Evolutionary conservation across 108 stramenopile genomes (phyloP), one percentile per base, ranked within the genome.

Genomic region (Craspedostauros australis): DNA sequence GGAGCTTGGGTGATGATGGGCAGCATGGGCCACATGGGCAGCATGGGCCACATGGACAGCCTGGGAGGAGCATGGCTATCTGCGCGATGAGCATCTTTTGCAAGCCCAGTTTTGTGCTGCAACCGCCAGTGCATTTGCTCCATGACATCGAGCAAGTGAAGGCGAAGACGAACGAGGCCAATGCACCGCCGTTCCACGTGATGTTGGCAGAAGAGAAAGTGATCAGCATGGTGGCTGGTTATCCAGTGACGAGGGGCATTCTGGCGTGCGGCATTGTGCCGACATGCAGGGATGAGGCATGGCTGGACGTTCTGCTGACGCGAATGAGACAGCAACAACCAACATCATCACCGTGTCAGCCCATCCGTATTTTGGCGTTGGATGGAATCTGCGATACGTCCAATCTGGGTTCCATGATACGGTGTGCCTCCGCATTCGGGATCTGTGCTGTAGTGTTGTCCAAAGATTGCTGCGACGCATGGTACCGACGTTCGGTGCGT

Each of bases 401-500:
- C 22, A 91, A 91, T 50, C 53, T 91, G 59, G 84, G 84, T 7
- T 77, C 84, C 39, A 77, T 86, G 41, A 68, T 84, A 50, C 80
- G 88, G 16, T 70, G 68, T 20, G 71, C 79, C 16, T 80, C 82
- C 8, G 88, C 84, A 5, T 82, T 86, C 54, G 73, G 70, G 12
- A 58, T 86, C 28, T 69, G 77, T 56, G 84, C 70, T n/a, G 44
- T 89, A 4, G 46, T 89, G 32, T 47, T 84, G 28, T 84, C 82
- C 38, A 64, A 80, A 18, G 79, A 84, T 51, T 82, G 62, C 2
- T 89, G 83, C 44, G 83, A 89, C 57, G 64, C 73, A 22, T 89
- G 79, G 79, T 85, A 89, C 73, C 53, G 87, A 34, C 62, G 77
- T 50, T 44, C 69, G 6, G 77, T 89, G 22, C 80, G 87, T 8